Conservation (phyloP, 2,329 filamentous ascomycete species). For the Stachybotrys chartarum region DNA sequence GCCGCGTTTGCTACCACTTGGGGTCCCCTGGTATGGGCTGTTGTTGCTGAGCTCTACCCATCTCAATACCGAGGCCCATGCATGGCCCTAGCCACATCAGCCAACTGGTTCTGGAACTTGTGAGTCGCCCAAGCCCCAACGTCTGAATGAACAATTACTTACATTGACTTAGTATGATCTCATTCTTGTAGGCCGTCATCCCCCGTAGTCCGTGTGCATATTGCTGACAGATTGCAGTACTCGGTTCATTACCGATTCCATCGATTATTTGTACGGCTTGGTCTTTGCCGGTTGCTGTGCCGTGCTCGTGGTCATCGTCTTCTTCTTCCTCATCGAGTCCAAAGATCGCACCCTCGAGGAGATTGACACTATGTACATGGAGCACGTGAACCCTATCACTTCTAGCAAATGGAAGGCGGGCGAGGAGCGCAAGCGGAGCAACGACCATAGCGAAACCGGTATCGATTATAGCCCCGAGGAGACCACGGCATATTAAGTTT, state of each 20-base stretch:
- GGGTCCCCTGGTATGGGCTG: conserved; percentile 63
- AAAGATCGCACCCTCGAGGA: conserved; percentile 68
- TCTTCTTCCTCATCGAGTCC: conserved; percentile 69
- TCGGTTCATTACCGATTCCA: conserved; percentile 63
- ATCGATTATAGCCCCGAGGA: not conserved
- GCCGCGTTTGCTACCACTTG: conserved; percentile 61
- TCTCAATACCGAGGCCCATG: conserved; percentile 45
- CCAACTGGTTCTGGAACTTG: conserved; percentile 63
- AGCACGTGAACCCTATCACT: conserved; percentile 40
- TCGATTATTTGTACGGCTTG: conserved; percentile 64
- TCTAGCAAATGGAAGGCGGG: conserved; percentile 22
- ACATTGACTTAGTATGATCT: conserved; percentile 25
- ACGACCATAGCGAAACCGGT: not conserved
- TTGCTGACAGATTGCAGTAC: conserved; percentile 34
- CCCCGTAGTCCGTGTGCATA: not conserved
- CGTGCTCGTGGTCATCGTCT: conserved; percentile 57
- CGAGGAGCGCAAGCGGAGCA: not conserved
- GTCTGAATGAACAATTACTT: conserved; percentile 1
- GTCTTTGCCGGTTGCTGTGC: conserved; percentile 64
- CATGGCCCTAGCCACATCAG: conserved; percentile 49
- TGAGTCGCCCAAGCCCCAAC: conserved; percentile 7
- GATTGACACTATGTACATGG: conserved; percentile 68
- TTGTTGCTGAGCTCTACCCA: conserved; percentile 59
- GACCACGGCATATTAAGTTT: not conserved
- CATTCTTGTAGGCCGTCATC: conserved; percentile 31